Base-by-base conservation (phyloP, 225 moss, liverwort and hornwort species). In the Bryoerythrophyllum caledonicum region DNA sequence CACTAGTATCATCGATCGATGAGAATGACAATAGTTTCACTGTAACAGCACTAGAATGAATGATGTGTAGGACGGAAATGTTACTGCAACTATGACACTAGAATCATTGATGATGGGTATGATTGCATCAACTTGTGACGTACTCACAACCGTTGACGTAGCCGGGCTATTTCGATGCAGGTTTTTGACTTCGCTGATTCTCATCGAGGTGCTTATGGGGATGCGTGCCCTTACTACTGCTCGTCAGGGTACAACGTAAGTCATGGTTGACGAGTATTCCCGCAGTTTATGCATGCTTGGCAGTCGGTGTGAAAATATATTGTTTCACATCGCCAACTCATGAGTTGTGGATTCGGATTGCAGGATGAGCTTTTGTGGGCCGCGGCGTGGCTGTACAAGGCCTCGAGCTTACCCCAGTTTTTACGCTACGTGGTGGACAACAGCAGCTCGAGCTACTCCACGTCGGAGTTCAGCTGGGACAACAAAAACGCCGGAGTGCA, bases 341-440 rank as follows among this genome's bases (percentile, higher is more conserved):
- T 38, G 38, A 8, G 8, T 10, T 38, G 38, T 38, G 8, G 38
- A 38, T 10, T 8, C 10, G 38, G 19, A 49, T 38, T 58, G 20
- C 74, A 97, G 93, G 96, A 97, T 81, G 94, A 97, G 79, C 85
- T 97, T 35, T 53, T 97, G 4, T 97, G 94, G 96, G 94, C 90
- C 40, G 85, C 92, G 57, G 79, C 86, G 40, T 97, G 94, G 96
- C 68, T 97, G 43, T 93, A 92, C 86, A 93, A 90, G 74, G 91
- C 92, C n/a, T 90, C 96, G 0, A 61, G 67, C 26, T 70, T 60
- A 11, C 71, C 70, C 2, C 23, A 27, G 5, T 97, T 92, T 51
- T 78, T 97, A 12, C 77, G 88, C 6, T 94, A 90, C 71, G 76
- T 86, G 43, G 83, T 87, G 24, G 48, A 80, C n/a, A 94, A 91